Evolutionary conservation across 768 basidiomycete genomes (phyloP).

Genomic region (Lyophyllum atratum): DNA sequence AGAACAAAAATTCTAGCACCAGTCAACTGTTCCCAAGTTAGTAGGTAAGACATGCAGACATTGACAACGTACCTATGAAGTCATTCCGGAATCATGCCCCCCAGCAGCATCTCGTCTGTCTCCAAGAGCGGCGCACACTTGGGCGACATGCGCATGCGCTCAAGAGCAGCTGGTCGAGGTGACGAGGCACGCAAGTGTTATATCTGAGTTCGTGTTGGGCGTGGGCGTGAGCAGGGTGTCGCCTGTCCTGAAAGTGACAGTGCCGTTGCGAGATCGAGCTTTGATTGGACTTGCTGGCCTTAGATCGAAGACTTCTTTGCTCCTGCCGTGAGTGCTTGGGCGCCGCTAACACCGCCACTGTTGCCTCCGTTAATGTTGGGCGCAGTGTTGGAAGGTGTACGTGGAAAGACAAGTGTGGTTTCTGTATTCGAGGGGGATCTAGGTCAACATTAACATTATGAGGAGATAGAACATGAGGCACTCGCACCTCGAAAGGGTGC

Average conservation of each 20-base stretch:
- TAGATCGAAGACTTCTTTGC: slow-evolving; percentile 53
- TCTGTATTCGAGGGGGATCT: slow-evolving; percentile 85
- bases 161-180: no score
- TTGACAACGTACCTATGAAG: no score
- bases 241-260: slow-evolving; percentile 72
- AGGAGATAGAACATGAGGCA: background rate
- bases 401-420: slow-evolving; percentile 87
- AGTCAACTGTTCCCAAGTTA: no score
- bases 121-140: no score
- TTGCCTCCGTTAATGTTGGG: slow-evolving; percentile 56
- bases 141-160: no score
- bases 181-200: no score
- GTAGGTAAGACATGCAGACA: no score
- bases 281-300: slow-evolving; percentile 69
- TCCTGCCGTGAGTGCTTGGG: slow-evolving; percentile 24
- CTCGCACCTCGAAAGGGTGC: slow-evolving; percentile 81
- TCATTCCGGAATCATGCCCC: no score
- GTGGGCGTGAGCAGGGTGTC: no score
- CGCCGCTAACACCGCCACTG: slow-evolving; percentile 17
- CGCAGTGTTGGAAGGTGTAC: slow-evolving; percentile 89
- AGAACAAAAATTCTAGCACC: no score
- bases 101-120: no score
- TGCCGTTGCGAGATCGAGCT: slow-evolving; percentile 81
- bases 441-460: slow-evolving; percentile 2
- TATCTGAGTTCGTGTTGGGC: no score